Evolutionary conservation across 208 protist species (phyloP).

Genomic region (Leptomonas pyrrhocoris): DNA sequence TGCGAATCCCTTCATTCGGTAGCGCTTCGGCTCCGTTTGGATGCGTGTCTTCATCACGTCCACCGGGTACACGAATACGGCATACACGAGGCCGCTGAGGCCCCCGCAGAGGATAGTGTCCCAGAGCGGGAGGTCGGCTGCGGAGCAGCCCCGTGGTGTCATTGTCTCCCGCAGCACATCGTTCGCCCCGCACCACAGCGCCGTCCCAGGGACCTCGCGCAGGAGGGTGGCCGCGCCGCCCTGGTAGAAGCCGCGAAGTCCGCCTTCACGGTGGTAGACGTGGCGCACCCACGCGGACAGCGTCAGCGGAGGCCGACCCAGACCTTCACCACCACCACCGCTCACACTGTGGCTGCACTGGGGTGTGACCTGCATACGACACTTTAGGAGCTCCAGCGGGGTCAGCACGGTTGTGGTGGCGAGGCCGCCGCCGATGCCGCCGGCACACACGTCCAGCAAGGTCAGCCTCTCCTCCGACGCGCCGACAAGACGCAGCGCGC

Average conservation of each 20-base stretch:
- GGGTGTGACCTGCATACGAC: conserved; percentile 56
- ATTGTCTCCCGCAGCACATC: conserved; percentile 49
- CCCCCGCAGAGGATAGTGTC: conserved; percentile 64
- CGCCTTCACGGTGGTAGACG: conserved; percentile 22
- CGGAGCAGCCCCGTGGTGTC: conserved; percentile 24
- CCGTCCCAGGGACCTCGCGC: conserved; percentile 76
- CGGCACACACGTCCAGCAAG: conserved; percentile 38
- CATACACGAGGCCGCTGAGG: conserved; percentile 55
- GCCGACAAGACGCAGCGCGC: conserved; percentile 41
- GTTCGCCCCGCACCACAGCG: conserved; percentile 80
- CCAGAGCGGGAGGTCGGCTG: conserved; percentile 33
- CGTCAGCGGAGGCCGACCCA: conserved; percentile 37
- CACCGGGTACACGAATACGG: conserved; percentile 73
- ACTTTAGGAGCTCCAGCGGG: conserved; percentile 85
- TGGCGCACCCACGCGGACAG: conserved; percentile 27
- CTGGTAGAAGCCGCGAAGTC: conserved; percentile 56
- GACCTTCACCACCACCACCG: conserved; percentile 10
- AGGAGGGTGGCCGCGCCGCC: conserved; percentile 62
- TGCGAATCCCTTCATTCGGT: conserved; percentile 26
- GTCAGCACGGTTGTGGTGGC: conserved; percentile 59
- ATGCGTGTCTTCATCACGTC: conserved; percentile 85
- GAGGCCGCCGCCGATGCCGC: conserved; percentile 57
- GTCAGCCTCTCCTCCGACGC: conserved; percentile 40
- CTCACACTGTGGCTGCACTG: not conserved
- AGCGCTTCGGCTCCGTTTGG: conserved; percentile 60